phyloP scores from a whole-genome alignment of 1,284 basidiomycete genomes.

The Mrakiaceae sp. region DNA sequence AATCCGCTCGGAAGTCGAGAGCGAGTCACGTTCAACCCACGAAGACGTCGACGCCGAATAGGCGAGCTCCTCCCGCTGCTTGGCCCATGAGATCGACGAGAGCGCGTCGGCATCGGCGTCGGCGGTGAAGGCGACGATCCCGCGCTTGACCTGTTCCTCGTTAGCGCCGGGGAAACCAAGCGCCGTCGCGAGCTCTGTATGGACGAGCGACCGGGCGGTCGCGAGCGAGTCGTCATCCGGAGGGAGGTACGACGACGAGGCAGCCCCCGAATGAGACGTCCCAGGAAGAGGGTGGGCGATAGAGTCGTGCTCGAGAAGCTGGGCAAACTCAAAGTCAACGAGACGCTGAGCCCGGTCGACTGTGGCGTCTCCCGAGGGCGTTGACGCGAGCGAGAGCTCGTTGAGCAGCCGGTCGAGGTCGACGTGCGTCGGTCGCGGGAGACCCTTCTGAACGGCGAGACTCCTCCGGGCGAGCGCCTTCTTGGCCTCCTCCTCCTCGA shows the following conservation, averaged over 20 bases:
- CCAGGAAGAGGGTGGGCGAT: conserved; percentile 82
- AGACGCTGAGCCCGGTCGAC: conserved; percentile 48
- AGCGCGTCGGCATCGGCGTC: conserved; percentile 48
- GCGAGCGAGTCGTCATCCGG: conserved; percentile 69
- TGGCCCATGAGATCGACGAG: conserved; percentile 52
- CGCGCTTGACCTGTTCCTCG: conserved; percentile 62
- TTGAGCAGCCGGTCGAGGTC: conserved; percentile 55
- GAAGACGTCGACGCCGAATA: conserved; percentile 48
- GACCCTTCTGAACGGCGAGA: conserved; percentile 63
- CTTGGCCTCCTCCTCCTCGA: conserved; percentile 63
- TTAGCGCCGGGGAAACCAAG: conserved; percentile 78
- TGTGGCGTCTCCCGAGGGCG: conserved; percentile 38
- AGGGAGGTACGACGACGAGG: conserved; percentile 57
- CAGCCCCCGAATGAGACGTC: conserved; percentile 64
- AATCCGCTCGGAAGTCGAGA: conserved; percentile 50
- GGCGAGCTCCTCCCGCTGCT: conserved; percentile 47
- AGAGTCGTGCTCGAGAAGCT: conserved; percentile 76
- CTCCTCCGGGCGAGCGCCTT: conserved; percentile 69
- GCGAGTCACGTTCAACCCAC: conserved; percentile 55
- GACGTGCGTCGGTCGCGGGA: conserved; percentile 79
- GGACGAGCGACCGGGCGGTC: conserved; percentile 59
- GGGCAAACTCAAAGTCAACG: conserved; percentile 67
- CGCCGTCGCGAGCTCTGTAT: conserved; percentile 62
- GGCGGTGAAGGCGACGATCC: conserved; percentile 50
- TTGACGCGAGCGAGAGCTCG: conserved; percentile 37